phyloP scores from a whole-genome alignment of 495 filamentous ascomycete genomes.

The Geoglossum glabrum region DNA sequence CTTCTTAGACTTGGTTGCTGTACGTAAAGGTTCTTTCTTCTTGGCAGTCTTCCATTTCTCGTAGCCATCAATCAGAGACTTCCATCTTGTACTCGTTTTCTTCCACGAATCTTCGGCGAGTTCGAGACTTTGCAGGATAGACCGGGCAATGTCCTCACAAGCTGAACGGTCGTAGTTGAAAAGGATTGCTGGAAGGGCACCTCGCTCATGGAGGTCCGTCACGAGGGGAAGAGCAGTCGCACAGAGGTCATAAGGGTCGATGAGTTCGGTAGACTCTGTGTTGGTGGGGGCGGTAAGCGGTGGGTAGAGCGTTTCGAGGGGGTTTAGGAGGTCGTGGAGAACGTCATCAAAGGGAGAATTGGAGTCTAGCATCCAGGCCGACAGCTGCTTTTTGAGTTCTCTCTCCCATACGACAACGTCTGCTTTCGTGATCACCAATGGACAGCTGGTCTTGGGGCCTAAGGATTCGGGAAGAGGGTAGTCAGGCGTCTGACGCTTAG shows the following conservation, averaged over 20 bases:
- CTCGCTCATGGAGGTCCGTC: constrained; percentile 34
- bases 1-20: constrained; percentile 16
- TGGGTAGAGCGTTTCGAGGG: background rate
- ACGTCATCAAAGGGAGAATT: constrained; percentile 42
- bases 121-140: constrained; percentile 28
- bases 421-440: constrained; percentile 30
- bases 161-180: constrained; percentile 52
- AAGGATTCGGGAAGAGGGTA: constrained; percentile 28
- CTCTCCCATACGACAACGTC: constrained; percentile 47
- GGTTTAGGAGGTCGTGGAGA: constrained; percentile 18
- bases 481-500: constrained; percentile 23
- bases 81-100: constrained; percentile 34
- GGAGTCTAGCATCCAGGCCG: constrained; percentile 35
- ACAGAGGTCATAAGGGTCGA: constrained; percentile 17
- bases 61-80: constrained; percentile 28
- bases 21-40: constrained; percentile 19
- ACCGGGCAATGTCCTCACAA: constrained; percentile 36
- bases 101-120: constrained; percentile 36
- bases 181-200: constrained; percentile 50
- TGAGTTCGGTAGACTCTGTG: background rate
- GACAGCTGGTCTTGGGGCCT: constrained; percentile 23
- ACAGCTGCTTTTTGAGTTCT: constrained; percentile 35
- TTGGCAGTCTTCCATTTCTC: constrained; percentile 28
- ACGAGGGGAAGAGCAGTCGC: constrained; percentile 38
- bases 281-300: background rate